A percentile compares a stretch with the other conserved stretches of the same genome.
Conservation (phyloP, 805 yeast species). For the Candida broadrunensis region DNA sequence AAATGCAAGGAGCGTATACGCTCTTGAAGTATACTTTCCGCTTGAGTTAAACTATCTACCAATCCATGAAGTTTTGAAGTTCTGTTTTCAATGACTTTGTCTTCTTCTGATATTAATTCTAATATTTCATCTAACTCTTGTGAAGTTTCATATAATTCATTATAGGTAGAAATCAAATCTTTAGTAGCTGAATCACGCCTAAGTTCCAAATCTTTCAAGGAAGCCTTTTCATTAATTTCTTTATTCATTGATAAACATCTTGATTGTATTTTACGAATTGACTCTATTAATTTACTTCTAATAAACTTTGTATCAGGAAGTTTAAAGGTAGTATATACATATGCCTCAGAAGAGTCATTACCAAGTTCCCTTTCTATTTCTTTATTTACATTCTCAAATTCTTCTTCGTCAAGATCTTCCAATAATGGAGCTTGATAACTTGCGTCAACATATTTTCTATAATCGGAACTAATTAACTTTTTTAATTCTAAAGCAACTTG, state of each 20-base stretch:
- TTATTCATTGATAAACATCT: not conserved
- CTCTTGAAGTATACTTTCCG: not conserved
- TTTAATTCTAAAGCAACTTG: conserved; percentile 21
- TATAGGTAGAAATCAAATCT: not conserved
- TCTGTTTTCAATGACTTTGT: not conserved
- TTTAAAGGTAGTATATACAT: not conserved
- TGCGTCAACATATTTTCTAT: conserved; percentile 23
- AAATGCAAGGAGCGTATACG: not conserved
- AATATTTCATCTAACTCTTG: not conserved
- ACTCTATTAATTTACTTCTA: not conserved
- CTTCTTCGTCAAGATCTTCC: conserved; percentile 31
- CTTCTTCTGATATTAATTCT: not conserved
- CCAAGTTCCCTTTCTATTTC: conserved; percentile 13
- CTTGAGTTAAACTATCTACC: not conserved
- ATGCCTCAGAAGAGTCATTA: not conserved
- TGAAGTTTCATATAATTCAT: not conserved
- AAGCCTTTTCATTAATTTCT: not conserved
- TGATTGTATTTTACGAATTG: not conserved
- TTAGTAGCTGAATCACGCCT: not conserved
- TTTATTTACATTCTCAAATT: conserved; percentile 12
- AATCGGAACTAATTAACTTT: conserved; percentile 42
- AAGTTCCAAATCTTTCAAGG: not conserved
- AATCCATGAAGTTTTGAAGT: not conserved
- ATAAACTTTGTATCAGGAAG: conserved; percentile 9
- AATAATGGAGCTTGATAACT: conserved; percentile 12